A percentile compares a stretch with the other conserved stretches of the same genome.
phyloP scores from a whole-genome alignment of 1,284 basidiomycete genomes.

The Taiwanofungus camphoratus region DNA sequence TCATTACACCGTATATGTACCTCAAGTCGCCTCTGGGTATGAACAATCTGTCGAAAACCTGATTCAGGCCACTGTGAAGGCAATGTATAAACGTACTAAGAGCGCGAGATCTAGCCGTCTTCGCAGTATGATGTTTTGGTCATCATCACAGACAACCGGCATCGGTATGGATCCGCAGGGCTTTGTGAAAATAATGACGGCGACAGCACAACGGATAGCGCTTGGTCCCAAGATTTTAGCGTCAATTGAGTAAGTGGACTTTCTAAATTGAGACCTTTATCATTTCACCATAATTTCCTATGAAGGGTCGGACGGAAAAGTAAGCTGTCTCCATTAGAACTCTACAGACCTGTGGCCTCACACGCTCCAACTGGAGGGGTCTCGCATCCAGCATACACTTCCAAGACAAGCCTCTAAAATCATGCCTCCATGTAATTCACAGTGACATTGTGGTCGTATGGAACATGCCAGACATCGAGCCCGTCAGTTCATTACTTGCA shows the following conservation, averaged over 20 bases:
- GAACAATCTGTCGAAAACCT: neutral
- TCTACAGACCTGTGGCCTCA: too few relatives aligned
- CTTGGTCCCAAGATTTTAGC: neutral
- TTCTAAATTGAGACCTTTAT: neutral
- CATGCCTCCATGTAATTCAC: neutral
- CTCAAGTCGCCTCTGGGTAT: neutral
- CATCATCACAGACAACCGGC: neutral
- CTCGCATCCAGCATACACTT: neutral
- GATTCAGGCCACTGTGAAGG: neutral
- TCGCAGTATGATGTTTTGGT: neutral
- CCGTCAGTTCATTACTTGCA: too few relatives aligned
- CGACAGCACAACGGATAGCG: neutral
- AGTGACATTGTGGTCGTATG: neutral
- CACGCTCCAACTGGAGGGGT: neutral
- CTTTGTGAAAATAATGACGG: neutral
- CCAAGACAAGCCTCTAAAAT: neutral
- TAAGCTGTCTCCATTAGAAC: neutral
- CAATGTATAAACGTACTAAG: neutral
- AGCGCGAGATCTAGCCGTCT: neutral
- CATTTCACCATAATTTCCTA: neutral
- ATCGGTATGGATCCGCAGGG: neutral
- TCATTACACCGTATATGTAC: neutral
- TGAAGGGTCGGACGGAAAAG: neutral
- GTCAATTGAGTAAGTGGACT: neutral
- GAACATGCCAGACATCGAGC: too few relatives aligned